Conservation (phyloP, 352 stramenopile genomes). For the Phytopythium helicoides region DNA sequence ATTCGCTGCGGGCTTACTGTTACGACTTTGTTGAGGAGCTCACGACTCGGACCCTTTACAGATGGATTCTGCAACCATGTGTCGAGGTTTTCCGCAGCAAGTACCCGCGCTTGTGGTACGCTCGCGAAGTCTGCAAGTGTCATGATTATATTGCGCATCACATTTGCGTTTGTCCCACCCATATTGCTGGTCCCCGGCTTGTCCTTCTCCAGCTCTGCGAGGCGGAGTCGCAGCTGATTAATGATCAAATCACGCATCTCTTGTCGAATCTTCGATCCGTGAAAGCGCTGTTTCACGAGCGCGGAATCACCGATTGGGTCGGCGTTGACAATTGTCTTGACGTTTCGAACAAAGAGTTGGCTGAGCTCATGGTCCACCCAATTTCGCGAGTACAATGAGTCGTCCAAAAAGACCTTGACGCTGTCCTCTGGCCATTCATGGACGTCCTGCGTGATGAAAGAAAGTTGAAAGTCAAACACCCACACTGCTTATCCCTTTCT, state of each 20-base stretch:
- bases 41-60: slow-evolving; percentile 65
- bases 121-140: slow-evolving; percentile 65
- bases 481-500: background rate
- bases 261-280: slow-evolving; percentile 31
- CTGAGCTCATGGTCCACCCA: slow-evolving; percentile 88
- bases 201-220: slow-evolving; percentile 73
- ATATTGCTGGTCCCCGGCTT: slow-evolving; percentile 20
- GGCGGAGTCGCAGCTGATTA: slow-evolving; percentile 62
- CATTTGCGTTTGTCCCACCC: slow-evolving; percentile 48
- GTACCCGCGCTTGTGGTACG: slow-evolving; percentile 53
- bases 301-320: slow-evolving; percentile 12
- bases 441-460: slow-evolving; percentile 22
- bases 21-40: slow-evolving; percentile 74
- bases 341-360: slow-evolving; percentile 68
- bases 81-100: slow-evolving; percentile 78
- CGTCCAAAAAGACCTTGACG: slow-evolving; percentile 85
- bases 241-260: slow-evolving; percentile 65
- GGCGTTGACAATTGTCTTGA: slow-evolving; percentile 63
- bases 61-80: slow-evolving; percentile 78
- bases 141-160: slow-evolving; percentile 73
- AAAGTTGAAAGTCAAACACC: background rate
- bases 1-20: no score
- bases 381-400: slow-evolving; percentile 73
- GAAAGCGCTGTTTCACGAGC: slow-evolving; percentile 43
- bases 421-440: slow-evolving; percentile 74